Evolutionary conservation across 2,329 filamentous ascomycete genomes (phyloP), one percentile per base, ranked within the genome.

Genomic region (Fonsecaea multimorphosa): DNA sequence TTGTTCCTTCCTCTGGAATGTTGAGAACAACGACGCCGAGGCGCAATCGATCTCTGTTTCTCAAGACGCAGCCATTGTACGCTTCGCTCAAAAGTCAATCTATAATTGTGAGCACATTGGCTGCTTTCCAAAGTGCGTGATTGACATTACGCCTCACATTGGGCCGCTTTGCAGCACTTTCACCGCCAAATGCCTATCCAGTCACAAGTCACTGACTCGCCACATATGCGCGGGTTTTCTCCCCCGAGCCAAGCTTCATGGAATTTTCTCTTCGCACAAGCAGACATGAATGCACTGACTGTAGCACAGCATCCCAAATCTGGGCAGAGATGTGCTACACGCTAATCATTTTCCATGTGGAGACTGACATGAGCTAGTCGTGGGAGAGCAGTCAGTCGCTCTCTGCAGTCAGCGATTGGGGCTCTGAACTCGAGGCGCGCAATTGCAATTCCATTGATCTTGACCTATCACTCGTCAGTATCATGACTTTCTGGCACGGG

Each of bases 131-230:
- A 49, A 49, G 22, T 49, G 2, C 22, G 22, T 11, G 19, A 2
- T 24, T 24, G 19, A 32, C 29, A 16, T 32, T 32, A 19, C 52
- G 52, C 52, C 34, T 54, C 52, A 54, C 27, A 16, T 54, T 54
- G 52, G 52, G 52, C 32, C 8, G 29, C 52, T 22, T 9, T 49
- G 44, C 44, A 24, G 22, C 2, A 5, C 22, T 49, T 11, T 31
- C n/a, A 19, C 29, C 57, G 57, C 44, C 44, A 27, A 49, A 24
- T 49, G n/a, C 36, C 29, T 27, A 36, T 51, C 27, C 49, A 51
- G 40, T 36, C 22, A 40, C 12, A n/a, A 38, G 8, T 2, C 27
- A n/a, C 19, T 36, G 52, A 54, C 52, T 11, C 52, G 52, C 3
- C 32, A 27, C 2, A 24, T 49, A 27, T 24, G 44, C 44, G 2